Percentiles rank a stretch among this genome's conserved stretches.
Conservation (phyloP, 495 filamentous ascomycete genomes). For the Penicillium argentinense region DNA sequence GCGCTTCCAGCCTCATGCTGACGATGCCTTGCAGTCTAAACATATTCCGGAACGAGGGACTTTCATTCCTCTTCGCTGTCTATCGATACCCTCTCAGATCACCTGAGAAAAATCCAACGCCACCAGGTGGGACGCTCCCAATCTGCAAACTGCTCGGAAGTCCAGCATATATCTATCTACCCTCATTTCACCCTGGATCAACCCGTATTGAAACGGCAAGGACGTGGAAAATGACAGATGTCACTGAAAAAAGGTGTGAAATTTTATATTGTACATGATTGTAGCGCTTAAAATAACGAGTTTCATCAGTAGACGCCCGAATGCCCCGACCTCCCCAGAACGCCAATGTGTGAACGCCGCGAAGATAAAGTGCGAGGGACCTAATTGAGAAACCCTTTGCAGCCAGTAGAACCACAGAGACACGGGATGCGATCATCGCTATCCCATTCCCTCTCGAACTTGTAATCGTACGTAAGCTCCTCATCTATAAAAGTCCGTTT, state of each 20-base stretch:
- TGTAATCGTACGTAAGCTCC: conserved; percentile 99
- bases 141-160: no score
- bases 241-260: conserved; percentile 12
- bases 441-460: conserved; percentile 96
- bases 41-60: no score
- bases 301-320: conserved; percentile 16
- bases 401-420: conserved; percentile 90
- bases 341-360: no score
- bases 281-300: conserved; percentile 24
- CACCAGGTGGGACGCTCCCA: no score
- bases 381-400: conserved; percentile 99
- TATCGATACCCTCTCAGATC: background rate
- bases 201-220: no score
- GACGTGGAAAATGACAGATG: no score
- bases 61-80: background rate
- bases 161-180: no score
- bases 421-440: conserved; percentile 95
- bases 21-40: no score
- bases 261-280: conserved; percentile 31
- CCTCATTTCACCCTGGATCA: no score
- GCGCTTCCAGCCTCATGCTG: no score
- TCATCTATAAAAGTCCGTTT: conserved; percentile 71
- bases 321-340: conserved; percentile 18
- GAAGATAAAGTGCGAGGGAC: background rate
- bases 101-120: background rate